phyloP scores from a whole-genome alignment of 1,284 basidiomycete species.

The Wallemia mellicola region DNA sequence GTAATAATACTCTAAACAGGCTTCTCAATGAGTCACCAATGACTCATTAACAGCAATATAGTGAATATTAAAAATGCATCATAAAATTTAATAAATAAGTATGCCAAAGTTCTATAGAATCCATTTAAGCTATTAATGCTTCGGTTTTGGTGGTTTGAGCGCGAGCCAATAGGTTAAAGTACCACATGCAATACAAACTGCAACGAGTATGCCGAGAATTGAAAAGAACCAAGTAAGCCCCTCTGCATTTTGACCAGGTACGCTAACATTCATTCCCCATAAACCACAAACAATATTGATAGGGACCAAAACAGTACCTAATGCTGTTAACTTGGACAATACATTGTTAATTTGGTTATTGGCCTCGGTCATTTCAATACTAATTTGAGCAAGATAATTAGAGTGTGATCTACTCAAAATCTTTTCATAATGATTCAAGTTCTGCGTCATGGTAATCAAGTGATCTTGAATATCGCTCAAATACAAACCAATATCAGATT shows the following conservation, averaged over 20 bases:
- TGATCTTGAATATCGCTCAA: conserved; percentile 91
- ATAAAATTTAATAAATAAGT: not conserved
- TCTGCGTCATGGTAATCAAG: conserved; percentile 98
- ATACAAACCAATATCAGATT: conserved; percentile 87
- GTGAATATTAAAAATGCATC: too few relatives aligned
- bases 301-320: conserved; percentile 88
- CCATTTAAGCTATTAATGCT: not conserved
- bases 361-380: conserved; percentile 96
- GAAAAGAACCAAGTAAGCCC: conserved; percentile 38
- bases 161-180: not conserved
- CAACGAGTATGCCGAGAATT: conserved; percentile 29
- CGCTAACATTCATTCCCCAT: conserved; percentile 59
- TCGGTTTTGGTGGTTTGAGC: not conserved
- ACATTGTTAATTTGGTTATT: conserved; percentile 99
- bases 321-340: conserved; percentile 83
- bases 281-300: conserved; percentile 72
- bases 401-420: conserved; percentile 93
- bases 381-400: conserved; percentile 96
- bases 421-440: conserved; percentile 95
- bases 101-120: not conserved
- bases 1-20: too few relatives aligned
- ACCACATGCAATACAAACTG: not conserved
- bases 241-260: not conserved
- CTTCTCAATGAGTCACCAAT: too few relatives aligned
- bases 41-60: too few relatives aligned